Evolutionary conservation across 192 early-diverging fungal genomes (phyloP).

Genomic region (Borealophlyctis nickersoniae): DNA sequence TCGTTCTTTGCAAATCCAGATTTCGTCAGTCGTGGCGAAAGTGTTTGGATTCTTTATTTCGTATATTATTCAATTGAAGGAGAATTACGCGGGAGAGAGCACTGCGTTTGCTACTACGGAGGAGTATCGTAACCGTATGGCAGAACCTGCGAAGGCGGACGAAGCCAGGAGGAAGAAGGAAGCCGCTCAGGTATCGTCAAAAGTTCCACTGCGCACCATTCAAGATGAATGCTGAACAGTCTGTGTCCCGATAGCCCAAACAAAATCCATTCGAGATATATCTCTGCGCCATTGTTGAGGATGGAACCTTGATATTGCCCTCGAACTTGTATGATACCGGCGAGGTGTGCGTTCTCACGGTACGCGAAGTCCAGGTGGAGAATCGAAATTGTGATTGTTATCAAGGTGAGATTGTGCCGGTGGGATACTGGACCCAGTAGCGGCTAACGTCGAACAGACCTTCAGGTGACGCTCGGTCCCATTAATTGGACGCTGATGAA

Average conservation of each 20-base stretch:
- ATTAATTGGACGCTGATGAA: constrained; percentile 22
- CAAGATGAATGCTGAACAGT: constrained; percentile 7
- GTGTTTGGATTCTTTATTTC: constrained; percentile 66
- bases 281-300: not conserved
- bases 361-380: constrained; percentile 65
- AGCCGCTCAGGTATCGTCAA: constrained; percentile 43
- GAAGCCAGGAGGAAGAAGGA: constrained; percentile 41
- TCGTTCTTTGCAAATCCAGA: constrained; percentile 29
- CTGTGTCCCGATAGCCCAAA: too few species aligned
- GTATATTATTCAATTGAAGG: constrained; percentile 63
- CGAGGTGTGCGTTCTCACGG: constrained; percentile 50
- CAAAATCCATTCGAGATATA: constrained; percentile 19
- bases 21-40: constrained; percentile 53
- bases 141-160: constrained; percentile 29
- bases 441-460: constrained; percentile 16
- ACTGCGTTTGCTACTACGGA: constrained; percentile 36
- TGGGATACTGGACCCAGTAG: too few species aligned
- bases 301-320: constrained; percentile 8
- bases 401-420: constrained; percentile 46
- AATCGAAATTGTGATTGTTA: constrained; percentile 61
- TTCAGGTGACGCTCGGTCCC: constrained; percentile 18
- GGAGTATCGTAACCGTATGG: constrained; percentile 53
- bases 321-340: constrained; percentile 59
- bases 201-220: not conserved
- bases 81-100: constrained; percentile 66